Percentiles rank a stretch among this genome's conserved stretches.
These are phyloP conservation scores for Bolboschoenus planiculmis DNA, from an alignment of 176 grass and related monocot genomes.

Conservation along the genomic window DNA sequence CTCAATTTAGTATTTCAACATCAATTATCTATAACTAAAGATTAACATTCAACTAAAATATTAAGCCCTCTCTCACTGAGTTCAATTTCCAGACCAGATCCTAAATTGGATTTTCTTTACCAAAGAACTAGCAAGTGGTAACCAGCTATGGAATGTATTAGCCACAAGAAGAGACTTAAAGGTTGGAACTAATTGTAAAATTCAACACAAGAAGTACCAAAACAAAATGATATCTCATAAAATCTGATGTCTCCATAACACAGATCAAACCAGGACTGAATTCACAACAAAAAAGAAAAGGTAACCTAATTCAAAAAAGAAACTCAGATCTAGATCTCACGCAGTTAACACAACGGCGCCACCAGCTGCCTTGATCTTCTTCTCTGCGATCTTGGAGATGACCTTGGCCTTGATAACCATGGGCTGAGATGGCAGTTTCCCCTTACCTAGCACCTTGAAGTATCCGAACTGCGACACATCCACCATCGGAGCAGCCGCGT, in stretches of 20 bases:
- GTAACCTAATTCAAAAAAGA: not conserved
- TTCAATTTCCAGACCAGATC: not conserved
- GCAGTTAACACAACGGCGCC: constrained; percentile 35
- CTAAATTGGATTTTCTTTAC: not conserved
- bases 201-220: not conserved
- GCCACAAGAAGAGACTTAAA: not conserved
- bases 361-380: constrained; percentile 41
- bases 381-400: constrained; percentile 36
- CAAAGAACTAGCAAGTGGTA: not conserved
- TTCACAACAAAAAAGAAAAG: not conserved
- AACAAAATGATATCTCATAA: constrained; percentile 11
- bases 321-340: constrained; percentile 12
- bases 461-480: constrained; percentile 31
- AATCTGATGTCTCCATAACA: not conserved
- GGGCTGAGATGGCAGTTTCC: constrained; percentile 10
- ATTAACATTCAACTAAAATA: not conserved
- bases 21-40: not conserved
- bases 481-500: constrained; percentile 36
- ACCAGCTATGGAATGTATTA: not conserved
- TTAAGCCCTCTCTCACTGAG: not conserved
- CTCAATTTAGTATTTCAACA: not conserved
- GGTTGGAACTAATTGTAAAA: not conserved
- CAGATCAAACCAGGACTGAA: not conserved
- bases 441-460: constrained; percentile 40
- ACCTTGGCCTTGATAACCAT: constrained; percentile 33